Base-by-base conservation (phyloP, 2,329 filamentous ascomycete species). In the Aspergillus caelatus region DNA sequence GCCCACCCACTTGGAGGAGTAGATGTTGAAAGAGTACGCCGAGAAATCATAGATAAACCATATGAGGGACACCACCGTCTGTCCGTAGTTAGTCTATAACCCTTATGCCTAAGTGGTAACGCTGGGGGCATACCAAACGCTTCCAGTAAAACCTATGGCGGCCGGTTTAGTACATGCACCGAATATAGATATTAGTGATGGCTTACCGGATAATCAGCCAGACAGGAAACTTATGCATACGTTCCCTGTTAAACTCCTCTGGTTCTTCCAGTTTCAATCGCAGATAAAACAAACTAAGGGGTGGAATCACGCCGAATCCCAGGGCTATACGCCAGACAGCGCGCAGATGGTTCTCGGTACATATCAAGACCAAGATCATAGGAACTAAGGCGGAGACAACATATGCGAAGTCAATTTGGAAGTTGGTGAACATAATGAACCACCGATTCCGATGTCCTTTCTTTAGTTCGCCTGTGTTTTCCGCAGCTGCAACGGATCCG, bases 11-110 rank as follows among this genome's bases (percentile, higher is more conserved):
- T 88, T 85, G 1, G 89, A 89, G 0, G 91, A 91, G 80, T 95
- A 97, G 71, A 97, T 92, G 58, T 90, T 86, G 75, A 97, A 97
- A 0, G 91, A 89, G 76, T 97, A 97, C 3, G 88, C 82, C 2
- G 90, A 92, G 78, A 97, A 96, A 84, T 93, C 88, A 75, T 93
- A 96, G 66, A 94, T 85, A 77, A 95, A 95, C 92, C 93, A 96
- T 73, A 96, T 91, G 26, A 89, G 69, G 65, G 86, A 88, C 60
- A 95, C 90, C 23, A 90, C 78, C 1, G 86, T 71, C 77, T 79
- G 58, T 7, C 43, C 10, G 26, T 19, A 48, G 34, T 70, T 58
- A 71, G 62, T 43, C 30, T 14, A 10, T 14, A 14, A 30, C 10
- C 16, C 36, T 55, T 54, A 28, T 46, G 26, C 14, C 9, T 58